Base-by-base conservation (phyloP, 1,284 basidiomycete species). In the Neonothopanus nambi region DNA sequence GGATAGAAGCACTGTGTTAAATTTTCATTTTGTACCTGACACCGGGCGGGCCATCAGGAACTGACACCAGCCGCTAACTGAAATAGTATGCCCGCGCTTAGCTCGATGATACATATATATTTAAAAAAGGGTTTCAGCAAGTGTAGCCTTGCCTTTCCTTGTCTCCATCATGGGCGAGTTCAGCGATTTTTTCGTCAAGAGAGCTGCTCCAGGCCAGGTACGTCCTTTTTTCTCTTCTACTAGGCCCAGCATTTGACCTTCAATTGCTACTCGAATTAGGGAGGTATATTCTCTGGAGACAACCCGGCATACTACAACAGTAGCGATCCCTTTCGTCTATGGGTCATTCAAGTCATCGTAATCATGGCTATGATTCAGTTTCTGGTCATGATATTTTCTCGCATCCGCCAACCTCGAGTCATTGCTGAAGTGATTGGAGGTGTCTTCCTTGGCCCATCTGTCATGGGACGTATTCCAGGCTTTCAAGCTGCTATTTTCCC, bases 381-480 rank as follows among this genome's bases (percentile, higher is more conserved):
- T 5, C 80, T 95, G 12, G 78, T 83, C 2, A 70, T 87, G 47
- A 61, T 77, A 47, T 77, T 93, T 26, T 67, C 73, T 26, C 84
- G 79, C 48, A 82, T 94, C 53, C 82, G 86, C 40, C 92, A 95
- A 67, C 93, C 93, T 4, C 79, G 85, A 44, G 93, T 95, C 62
- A 93, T 95, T 55, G 87, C 92, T 53, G 93, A 95, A 69, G 87
- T 95, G 61, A 87, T 95, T 55, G 89, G 84, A 3, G 93, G 92
- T 37, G 84, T 95, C 62, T 63, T 95, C 30, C 80, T 93, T 15
- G 88, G 88, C 11, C 87, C 90, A 1, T 84, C 87, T 2, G 83
- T 89, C 12, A 80, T 88, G 76, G 87, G 91, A 4, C 83, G 81
- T 41, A 91, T 93, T 52, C 89, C 88, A 1, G 67, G 76, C 45